These are phyloP conservation scores for Shiraia sp. DNA, from an alignment of 2,329 filamentous ascomycete genomes.

Conservation along the genomic window DNA sequence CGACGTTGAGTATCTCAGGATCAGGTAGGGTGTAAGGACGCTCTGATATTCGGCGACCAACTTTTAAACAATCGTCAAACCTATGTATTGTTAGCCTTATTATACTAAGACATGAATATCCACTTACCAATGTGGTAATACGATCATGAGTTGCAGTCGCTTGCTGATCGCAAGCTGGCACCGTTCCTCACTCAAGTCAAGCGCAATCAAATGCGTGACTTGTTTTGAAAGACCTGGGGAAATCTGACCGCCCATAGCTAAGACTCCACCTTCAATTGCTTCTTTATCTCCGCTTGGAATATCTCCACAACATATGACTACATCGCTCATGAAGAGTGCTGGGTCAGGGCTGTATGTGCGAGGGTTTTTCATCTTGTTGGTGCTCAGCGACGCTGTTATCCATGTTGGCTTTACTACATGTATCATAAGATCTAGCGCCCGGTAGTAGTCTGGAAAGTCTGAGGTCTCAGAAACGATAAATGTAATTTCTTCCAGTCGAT, in stretches of 20 bases:
- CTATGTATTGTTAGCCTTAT: conserved; percentile 49
- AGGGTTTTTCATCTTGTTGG: conserved; percentile 73
- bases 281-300: conserved; percentile 87
- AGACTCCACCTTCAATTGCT: conserved; percentile 84
- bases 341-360: conserved; percentile 90
- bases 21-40: conserved; percentile 82
- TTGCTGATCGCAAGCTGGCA: conserved; percentile 66
- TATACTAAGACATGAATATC: background rate
- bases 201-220: conserved; percentile 87
- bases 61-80: conserved; percentile 95
- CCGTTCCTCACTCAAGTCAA: conserved; percentile 75
- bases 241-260: conserved; percentile 87
- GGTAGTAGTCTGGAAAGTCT: conserved; percentile 86
- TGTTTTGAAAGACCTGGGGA: conserved; percentile 70
- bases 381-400: conserved; percentile 72
- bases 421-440: conserved; percentile 75
- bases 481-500: conserved; percentile 54
- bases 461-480: conserved; percentile 76
- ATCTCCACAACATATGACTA: conserved; percentile 80
- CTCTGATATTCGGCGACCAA: conserved; percentile 90
- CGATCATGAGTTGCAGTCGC: conserved; percentile 74
- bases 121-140: conserved; percentile 85
- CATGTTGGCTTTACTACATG: conserved; percentile 83
- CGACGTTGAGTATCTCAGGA: conserved; percentile 69
- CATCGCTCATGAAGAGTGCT: conserved; percentile 83